Conservation (phyloP, 139 green algal species). For the Desmodesmus armatus region DNA sequence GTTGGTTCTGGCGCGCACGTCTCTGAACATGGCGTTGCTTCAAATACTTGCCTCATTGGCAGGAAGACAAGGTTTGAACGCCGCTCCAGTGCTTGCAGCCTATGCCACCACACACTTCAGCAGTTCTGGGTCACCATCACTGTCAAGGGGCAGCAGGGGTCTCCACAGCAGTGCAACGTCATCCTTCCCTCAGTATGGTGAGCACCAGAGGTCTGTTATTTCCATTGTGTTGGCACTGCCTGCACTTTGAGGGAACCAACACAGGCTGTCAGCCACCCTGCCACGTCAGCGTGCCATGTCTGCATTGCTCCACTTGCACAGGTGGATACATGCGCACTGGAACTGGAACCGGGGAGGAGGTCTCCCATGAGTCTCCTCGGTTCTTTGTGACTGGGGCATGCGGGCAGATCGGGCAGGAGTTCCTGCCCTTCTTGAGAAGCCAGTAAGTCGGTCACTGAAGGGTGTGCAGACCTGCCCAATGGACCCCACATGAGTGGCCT, state of each 20-base stretch:
- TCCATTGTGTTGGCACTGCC: background rate
- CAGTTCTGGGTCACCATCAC: too few species aligned
- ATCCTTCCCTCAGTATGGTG: slow-evolving; percentile 9
- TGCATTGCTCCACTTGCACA: background rate
- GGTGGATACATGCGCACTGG: slow-evolving; percentile 45
- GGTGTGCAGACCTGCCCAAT: too few species aligned
- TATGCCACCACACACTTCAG: too few species aligned
- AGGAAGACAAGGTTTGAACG: too few species aligned
- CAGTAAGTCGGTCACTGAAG: too few species aligned
- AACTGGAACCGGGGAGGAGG: slow-evolving; percentile 17
- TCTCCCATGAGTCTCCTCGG: background rate
- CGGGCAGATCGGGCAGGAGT: slow-evolving; percentile 15
- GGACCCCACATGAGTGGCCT: too few species aligned
- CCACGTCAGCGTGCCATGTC: background rate
- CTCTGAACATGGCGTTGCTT: too few species aligned
- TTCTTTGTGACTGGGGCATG: slow-evolving; percentile 46
- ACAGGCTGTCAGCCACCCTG: background rate
- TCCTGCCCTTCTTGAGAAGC: background rate
- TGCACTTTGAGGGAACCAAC: background rate
- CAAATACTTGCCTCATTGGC: too few species aligned
- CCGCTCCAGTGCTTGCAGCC: too few species aligned
- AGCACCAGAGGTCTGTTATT: too few species aligned
- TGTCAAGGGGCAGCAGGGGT: background rate
- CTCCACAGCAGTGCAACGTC: slow-evolving; percentile 16
- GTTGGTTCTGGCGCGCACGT: too few species aligned